Evolutionary conservation across 768 basidiomycete species (phyloP).

Genomic region (Pisolithus microcarpus): DNA sequence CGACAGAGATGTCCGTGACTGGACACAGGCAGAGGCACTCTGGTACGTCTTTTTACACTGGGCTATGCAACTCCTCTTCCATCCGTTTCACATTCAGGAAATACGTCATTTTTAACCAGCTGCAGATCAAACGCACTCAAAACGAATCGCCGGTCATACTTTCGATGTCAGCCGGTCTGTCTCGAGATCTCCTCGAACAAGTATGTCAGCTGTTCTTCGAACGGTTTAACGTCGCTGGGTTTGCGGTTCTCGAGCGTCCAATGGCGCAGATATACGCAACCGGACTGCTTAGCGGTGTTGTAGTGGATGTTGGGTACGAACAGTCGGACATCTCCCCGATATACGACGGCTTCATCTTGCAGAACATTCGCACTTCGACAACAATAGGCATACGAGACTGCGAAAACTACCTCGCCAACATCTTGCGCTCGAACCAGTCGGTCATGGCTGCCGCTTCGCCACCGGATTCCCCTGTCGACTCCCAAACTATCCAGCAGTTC

Average conservation of each 20-base stretch:
- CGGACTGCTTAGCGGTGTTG: constrained; percentile 62
- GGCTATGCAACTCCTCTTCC: constrained; percentile 3
- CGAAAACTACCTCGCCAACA: constrained; percentile 65
- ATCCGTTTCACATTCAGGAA: constrained; percentile 49
- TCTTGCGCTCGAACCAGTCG: constrained; percentile 62
- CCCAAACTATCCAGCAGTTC: constrained; percentile 40
- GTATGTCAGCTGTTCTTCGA: constrained; percentile 87
- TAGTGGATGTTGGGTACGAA: constrained; percentile 75
- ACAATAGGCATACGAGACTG: constrained; percentile 65
- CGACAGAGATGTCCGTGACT: constrained; percentile 66
- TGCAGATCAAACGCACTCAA: constrained; percentile 72
- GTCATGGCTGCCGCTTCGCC: constrained; percentile 55
- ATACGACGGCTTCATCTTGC: constrained; percentile 61
- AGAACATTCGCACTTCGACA: constrained; percentile 48
- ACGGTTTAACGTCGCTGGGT: constrained; percentile 82
- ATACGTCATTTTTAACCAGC: constrained; percentile 65
- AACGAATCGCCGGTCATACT: constrained; percentile 85
- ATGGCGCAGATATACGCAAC: constrained; percentile 79
- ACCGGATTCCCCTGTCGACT: constrained; percentile 38
- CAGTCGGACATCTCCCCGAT: constrained; percentile 74
- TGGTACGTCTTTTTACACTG: constrained; percentile 50
- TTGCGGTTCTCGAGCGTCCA: constrained; percentile 75
- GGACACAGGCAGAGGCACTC: constrained; percentile 81
- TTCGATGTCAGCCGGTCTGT: constrained; percentile 57
- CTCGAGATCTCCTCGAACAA: constrained; percentile 60